Evolutionary conservation across 371 early-diverging fungal species (phyloP), one percentile per base, ranked within the genome.

Genomic region (Coemansia sp.): DNA sequence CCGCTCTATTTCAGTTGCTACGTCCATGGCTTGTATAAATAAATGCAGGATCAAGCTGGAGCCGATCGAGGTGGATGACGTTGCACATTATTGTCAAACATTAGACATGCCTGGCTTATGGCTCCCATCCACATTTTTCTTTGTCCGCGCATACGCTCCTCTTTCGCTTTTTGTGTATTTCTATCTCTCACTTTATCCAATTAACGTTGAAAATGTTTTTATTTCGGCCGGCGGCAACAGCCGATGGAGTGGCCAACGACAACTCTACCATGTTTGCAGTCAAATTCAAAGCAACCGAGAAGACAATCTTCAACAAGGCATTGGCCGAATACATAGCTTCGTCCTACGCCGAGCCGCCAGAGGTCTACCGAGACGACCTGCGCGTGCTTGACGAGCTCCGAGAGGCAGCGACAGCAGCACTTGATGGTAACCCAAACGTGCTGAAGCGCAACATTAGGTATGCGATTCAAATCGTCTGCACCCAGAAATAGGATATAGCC

Each of bases 331-430:
- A 90, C 71, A 90, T 91, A 62, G 84, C 85, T 0, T 85, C 85
- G 29, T 84, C 88, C 0, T 92, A 91, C 71, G 89, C 87, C 4
- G 94, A 94, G 67, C 91, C 92, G 63, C 92, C 93, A 3, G 92
- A 93, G 69, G 77, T 83, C 1, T 94, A 93, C 64, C 84, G 87
- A n/a, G 92, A 92, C 77, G 94, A 95, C 80, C 88, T 95, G 76
- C 84, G 90, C 29, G 80, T 88, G 24, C 82, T 94, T 4, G 92
- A 95, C 55, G 88, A 86, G 56, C 80, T 93, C 47, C 80, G 95
- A 21, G 87, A 86, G 48, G 88, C 89, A 59, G 87, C 89, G 63
- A 82, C 89, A 57, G 84, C 84, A 8, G 58, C 79, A 59, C 84
- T 87, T 37, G 90, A 91, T 63, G 81, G 83, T 8, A 89, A 87